Base-by-base conservation (phyloP, 495 filamentous ascomycete genomes). In the Xylaria curta region DNA sequence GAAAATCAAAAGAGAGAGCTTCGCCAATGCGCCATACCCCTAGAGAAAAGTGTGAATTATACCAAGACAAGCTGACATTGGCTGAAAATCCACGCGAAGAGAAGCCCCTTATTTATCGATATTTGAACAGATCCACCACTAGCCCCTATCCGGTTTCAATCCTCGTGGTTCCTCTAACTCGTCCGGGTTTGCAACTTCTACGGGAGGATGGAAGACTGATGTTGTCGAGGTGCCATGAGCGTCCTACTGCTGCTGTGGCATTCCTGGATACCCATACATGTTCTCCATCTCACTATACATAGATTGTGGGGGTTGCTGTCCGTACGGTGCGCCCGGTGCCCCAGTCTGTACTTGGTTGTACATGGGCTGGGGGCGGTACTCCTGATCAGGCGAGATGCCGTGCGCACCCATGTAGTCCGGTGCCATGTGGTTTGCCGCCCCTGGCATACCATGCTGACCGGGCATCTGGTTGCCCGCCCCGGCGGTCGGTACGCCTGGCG, bases 261-360 rank as follows among this genome's bases (percentile, higher is more conserved):
- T 91, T 72, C 89, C 85, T 46, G 91, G 87, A 81, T 93, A 96
- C 42, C 88, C 87, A 82, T 98, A 98, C 87, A 98, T 97, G 65
- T 85, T 87, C 73, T 94, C 93, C 78, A 95, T 89, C 56, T 90
- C 89, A 65, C 87, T 79, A 77, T 93, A 97, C 88, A 97, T 96
- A 33, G 77, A 74, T 49, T 78, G 76, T 74, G 89, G 90, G 54
- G 89, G 86, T 75, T 90, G 90, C 66, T 94, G 91, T 51, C 89
- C 91, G 79, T 95, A 95, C 33, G 88, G 85, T 49, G 87, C 87
- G 42, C 88, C 84, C 8, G 91, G 91, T 60, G 91, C 91, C 31
- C 89, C 83, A 28, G 69, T 24, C 73, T 92, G 93, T 40, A 94
- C 92, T 62, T 93, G 89, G 17, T 88, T 88, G 81, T 97, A 98